Base-by-base conservation (phyloP, 2,329 filamentous ascomycete species). In the Colletotrichum endophyticum region DNA sequence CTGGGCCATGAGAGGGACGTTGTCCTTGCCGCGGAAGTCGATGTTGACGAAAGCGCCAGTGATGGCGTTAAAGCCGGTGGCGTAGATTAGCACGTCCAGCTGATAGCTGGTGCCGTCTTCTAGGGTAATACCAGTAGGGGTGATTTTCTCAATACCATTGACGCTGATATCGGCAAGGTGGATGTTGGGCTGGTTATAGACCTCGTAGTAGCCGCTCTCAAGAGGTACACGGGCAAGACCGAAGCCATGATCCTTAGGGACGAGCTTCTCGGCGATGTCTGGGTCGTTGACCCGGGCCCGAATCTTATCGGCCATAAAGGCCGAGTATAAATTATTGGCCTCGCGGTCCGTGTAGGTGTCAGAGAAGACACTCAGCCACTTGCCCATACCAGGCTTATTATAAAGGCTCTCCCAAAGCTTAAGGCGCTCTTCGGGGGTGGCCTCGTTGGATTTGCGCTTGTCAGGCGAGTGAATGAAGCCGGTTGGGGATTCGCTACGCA, bases 161-260 rank as follows among this genome's bases (percentile, higher is more conserved):
- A 89, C 90, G 30, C 89, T 82, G 1, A 91, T 93, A 80, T 94
- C 90, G 16, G 94, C 84, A 0, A 94, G 87, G 13, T 86, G 86
- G 6, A 94, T 92, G 79, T 92, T 89, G 0, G 86, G 81, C 36
- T 80, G 80, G 82, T 94, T 94, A 86, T 93, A 94, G 0, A 88
- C 79, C 6, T 86, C 80, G 0, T 93, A 86, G 79, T 92, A 93
- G 5, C 88, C 86, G 79, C 93, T 90, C 81, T 91, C 90, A 81
- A 93, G 93, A 53, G 85, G 88, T 0, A 92, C 91, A 0, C 92
- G 88, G 7, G 72, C 59, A 12, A 75, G 77, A 11, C 75, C 75
- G 39, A 78, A 78, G 11, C 77, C 77, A 44, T 78, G 77, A 30
- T 63, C 70, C 81, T 94, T 94, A 0, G 91, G 85, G 79, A 91